A percentile compares a stretch with the other conserved stretches of the same genome.
Conservation (phyloP, 257 asterid species). For the Mentha longifolia region DNA sequence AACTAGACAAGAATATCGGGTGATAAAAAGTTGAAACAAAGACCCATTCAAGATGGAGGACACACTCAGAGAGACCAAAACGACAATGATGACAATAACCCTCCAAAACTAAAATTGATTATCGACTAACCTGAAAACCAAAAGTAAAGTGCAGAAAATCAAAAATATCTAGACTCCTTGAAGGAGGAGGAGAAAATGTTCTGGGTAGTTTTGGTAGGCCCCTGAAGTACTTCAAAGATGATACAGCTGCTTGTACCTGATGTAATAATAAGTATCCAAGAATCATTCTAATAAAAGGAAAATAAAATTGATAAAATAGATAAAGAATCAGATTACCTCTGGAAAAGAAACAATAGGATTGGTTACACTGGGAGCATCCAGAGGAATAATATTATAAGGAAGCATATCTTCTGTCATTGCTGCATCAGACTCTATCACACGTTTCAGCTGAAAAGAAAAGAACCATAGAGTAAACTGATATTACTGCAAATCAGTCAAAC, state of each 20-base stretch:
- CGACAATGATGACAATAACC: slow-evolving; percentile 1
- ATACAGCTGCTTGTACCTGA: slow-evolving; percentile 84
- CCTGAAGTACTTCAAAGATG: slow-evolving; percentile 78
- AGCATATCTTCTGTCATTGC: slow-evolving; percentile 96
- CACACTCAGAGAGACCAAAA: neutral
- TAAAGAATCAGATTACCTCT: slow-evolving; percentile 62
- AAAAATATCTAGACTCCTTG: slow-evolving; percentile 77
- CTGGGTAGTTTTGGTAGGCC: slow-evolving; percentile 84
- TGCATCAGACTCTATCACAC: slow-evolving; percentile 92
- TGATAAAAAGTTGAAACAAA: neutral
- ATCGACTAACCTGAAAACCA: slow-evolving; percentile 86
- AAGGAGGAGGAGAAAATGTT: slow-evolving; percentile 62
- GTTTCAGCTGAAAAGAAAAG: slow-evolving; percentile 70
- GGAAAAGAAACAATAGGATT: slow-evolving; percentile 71
- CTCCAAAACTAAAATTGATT: slow-evolving; percentile 21
- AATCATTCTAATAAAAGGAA: slow-evolving; percentile 20
- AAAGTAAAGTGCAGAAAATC: slow-evolving; percentile 80
- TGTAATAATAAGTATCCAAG: slow-evolving; percentile 34
- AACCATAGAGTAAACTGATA: slow-evolving; percentile 31
- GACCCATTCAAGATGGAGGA: slow-evolving; percentile 16
- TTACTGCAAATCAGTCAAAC: slow-evolving; percentile 13
- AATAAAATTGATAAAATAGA: slow-evolving; percentile 7
- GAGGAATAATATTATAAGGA: slow-evolving; percentile 88
- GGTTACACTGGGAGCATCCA: slow-evolving; percentile 79
- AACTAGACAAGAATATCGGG: slow-evolving; percentile 18